A percentile compares a stretch with the other conserved stretches of the same genome.
These are phyloP conservation scores for Acanthamoeba triangularis DNA, from an alignment of 208 protist species.

Conservation along the genomic window DNA sequence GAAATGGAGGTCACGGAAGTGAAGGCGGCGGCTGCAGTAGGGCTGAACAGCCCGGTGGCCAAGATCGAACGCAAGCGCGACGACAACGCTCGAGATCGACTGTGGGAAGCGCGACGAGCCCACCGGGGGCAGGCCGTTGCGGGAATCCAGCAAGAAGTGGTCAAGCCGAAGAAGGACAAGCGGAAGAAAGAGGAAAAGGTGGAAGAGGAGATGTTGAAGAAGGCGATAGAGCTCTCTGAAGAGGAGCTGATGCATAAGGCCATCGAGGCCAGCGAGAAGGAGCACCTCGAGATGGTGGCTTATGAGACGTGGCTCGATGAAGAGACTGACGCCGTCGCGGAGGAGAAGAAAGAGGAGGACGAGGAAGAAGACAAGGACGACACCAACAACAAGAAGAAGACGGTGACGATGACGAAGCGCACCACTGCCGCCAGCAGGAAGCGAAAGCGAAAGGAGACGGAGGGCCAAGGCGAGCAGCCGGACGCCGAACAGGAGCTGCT, in stretches of 20 bases:
- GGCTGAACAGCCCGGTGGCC: conserved; percentile 22
- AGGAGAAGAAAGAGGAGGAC: not conserved
- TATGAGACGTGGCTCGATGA: not conserved
- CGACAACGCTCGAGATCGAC: not conserved
- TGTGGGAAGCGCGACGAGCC: conserved; percentile 2
- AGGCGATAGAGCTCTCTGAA: conserved; percentile 5
- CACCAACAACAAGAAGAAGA: not conserved
- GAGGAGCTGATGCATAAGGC: not conserved
- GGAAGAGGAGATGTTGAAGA: not conserved
- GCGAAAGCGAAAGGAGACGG: not conserved
- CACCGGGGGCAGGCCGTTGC: not conserved
- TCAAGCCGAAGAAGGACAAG: not conserved
- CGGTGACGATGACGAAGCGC: not conserved
- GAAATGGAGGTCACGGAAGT: not conserved
- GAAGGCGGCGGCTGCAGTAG: not conserved
- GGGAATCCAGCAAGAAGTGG: not conserved
- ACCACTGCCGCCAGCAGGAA: not conserved
- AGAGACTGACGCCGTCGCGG: not conserved
- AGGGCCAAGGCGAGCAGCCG: not conserved
- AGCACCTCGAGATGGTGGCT: not conserved
- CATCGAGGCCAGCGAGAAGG: not conserved
- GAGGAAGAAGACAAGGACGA: not conserved
- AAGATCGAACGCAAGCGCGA: conserved; percentile 51
- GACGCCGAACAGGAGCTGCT: not conserved
- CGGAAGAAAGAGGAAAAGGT: not conserved